A percentile compares a stretch with the other conserved stretches of the same genome.
Conservation (phyloP, 2,329 filamentous ascomycete species). For the Exophiala bonariae region DNA sequence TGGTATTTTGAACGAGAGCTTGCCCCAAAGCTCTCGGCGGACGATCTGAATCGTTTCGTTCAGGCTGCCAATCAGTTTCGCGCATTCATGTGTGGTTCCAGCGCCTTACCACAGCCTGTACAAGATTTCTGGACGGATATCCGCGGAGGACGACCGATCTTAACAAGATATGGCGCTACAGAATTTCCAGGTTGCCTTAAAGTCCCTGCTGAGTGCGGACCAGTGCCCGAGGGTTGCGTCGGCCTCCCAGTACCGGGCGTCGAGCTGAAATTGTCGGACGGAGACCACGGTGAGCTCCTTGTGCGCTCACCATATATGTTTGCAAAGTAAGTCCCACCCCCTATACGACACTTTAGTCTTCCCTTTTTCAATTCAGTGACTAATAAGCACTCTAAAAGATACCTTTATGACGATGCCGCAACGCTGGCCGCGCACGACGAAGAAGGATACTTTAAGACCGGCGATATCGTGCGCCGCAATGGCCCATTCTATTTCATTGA, state of each 20-base stretch:
- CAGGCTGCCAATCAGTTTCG: slow-evolving; percentile 35
- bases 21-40: slow-evolving; percentile 12
- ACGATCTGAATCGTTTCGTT: slow-evolving; percentile 37
- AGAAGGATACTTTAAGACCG: slow-evolving; percentile 43
- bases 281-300: slow-evolving; percentile 45
- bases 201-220: background rate
- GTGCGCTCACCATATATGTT: slow-evolving; percentile 42
- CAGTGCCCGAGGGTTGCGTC: slow-evolving; percentile 24
- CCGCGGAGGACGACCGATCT: slow-evolving; percentile 38
- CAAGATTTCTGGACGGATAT: slow-evolving; percentile 50
- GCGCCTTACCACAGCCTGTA: slow-evolving; percentile 49
- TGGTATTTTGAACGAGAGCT: slow-evolving; percentile 30
- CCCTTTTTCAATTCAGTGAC: no score
- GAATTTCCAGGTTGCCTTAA: slow-evolving; percentile 35
- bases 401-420: slow-evolving; percentile 30
- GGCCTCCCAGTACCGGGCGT: slow-evolving; percentile 39
- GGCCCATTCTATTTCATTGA: slow-evolving; percentile 43
- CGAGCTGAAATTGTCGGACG: slow-evolving; percentile 37
- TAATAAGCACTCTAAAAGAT: no score
- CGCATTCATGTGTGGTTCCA: slow-evolving; percentile 35
- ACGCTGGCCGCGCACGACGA: slow-evolving; percentile 40
- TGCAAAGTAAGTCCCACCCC: no score
- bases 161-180: slow-evolving; percentile 45
- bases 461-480: slow-evolving; percentile 32
- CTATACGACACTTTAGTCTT: no score